Base-by-base conservation (phyloP, 768 basidiomycete genomes). In the Rhizopogon vesiculosus region DNA sequence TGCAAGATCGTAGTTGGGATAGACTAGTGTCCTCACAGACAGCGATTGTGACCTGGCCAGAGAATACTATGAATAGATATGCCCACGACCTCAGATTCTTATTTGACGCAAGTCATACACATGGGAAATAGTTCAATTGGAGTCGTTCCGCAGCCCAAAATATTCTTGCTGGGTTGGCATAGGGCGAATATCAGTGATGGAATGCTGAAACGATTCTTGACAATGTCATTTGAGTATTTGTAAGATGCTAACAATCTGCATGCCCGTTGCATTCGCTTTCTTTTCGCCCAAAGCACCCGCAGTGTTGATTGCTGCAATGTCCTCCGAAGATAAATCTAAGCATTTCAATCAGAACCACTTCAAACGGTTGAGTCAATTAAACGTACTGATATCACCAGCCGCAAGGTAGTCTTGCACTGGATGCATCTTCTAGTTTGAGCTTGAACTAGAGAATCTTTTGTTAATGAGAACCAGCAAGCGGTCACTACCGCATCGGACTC, bases 401-500 rank as follows among this genome's bases (percentile, higher is more conserved):
- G 71, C 72, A 39, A 91, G 70, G 65, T 92, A 92, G 9, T 86
- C 81, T 62, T 86, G 72, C 29, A 92, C 22, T 22, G 22, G 71
- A 10, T 90, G 78, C 2, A 72, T 68, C 60, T 82, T 81, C 72
- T n/a, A n/a, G n/a, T 85, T 88, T 7, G 84, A 82, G 66, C 85
- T 87, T 16, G 82, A 79, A 9, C 85, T 86, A 59, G 46, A 25
- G 6, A 49, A 3, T 41, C 29, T 28, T 28, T 39, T 5, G 45
- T 54, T 25, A 48, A 10, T 42, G 33, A 22, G 54, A 18, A 38
- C 39, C 8, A 18, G 18, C 25, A 53, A 28, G 25, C 22, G 52
- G 48, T 38, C 8, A 19, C 22, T 49, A 49, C 16, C 15, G 12
- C 19, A 48, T 13, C 38, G 35, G 13, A 45, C 72, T 28, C 65